Base-by-base conservation (phyloP, 495 filamentous ascomycete genomes). In the Massariosphaeria phaeospora region DNA sequence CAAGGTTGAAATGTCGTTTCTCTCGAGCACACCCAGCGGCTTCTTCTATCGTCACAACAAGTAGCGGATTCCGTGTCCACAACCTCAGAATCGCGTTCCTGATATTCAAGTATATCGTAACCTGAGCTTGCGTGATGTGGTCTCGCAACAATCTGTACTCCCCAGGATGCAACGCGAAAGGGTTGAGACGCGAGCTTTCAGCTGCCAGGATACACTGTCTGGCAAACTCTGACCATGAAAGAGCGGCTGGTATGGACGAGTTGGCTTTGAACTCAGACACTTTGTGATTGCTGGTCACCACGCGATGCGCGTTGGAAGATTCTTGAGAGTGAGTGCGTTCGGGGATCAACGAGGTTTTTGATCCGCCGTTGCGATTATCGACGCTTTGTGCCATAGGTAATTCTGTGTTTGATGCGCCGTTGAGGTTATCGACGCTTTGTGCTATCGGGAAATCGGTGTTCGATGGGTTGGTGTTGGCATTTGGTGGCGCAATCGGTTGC, bases 31-130 rank as follows among this genome's bases (percentile, higher is more conserved):
- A 96, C 15, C 94, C 94, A 27, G 88, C 75, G 7, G 93, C 94
- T 69, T 97, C 93, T 62, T 96, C 87, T 26, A 82, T 77, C 13
- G 83, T 86, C 20, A 99, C 90, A 61, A 81, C 79, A 35, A 95
- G 84, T 64, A 94, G 82, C 0, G 93, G 88, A 69, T 99, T 96
- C 56, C 83, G 79, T 10, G 86, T 80, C 90, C 91, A 99, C 31
- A 97, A 73, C 48, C 94, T 79, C 24, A 99, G 72, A 57, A 97
- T 95, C 3, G 90, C 89, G 69, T 99, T 99, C 52, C 93, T 78
- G 53, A 99, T 96, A 69, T 96, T 96, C 26, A 99, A 71, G 68
- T 97, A 99, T n/a, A 86, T 84, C 9, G 93, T 95, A 48, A 97
- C 89, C 64, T 99, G 91, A 27, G 84, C 75, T 61, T 88, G 84